Conservation (phyloP, 768 basidiomycete genomes). For the Pleurotus ostreatus region DNA sequence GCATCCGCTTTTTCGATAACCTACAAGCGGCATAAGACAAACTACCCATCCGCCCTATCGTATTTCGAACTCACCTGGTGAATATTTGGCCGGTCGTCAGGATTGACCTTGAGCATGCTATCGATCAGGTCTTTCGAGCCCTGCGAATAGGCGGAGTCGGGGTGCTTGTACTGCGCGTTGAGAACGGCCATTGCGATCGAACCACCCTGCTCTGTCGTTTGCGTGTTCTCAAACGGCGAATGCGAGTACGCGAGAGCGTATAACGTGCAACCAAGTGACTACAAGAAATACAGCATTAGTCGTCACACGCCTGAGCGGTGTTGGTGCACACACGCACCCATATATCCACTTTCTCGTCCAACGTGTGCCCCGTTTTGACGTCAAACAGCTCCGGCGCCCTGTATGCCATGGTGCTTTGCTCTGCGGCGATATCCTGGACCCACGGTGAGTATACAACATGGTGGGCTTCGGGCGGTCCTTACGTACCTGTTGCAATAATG, state of each 20-base stretch:
- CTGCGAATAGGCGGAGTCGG: slow-evolving; percentile 80
- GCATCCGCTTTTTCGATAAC: slow-evolving; percentile 64
- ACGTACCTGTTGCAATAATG: slow-evolving; percentile 80
- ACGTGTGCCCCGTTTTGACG: slow-evolving; percentile 80
- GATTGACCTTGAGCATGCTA: slow-evolving; percentile 78
- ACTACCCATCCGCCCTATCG: not conserved
- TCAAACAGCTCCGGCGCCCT: slow-evolving; percentile 97
- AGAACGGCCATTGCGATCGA: slow-evolving; percentile 98
- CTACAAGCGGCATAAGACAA: slow-evolving; percentile 28
- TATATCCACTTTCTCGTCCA: slow-evolving; percentile 96
- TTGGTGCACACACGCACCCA: slow-evolving; percentile 57
- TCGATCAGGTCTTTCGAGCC: slow-evolving; percentile 82
- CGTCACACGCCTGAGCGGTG: not conserved
- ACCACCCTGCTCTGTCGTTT: slow-evolving; percentile 90
- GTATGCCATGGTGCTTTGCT: slow-evolving; percentile 98
- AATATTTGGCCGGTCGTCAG: slow-evolving; percentile 80
- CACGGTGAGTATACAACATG: slow-evolving; percentile 1
- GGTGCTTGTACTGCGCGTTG: slow-evolving; percentile 91
- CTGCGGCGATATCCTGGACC: slow-evolving; percentile 84
- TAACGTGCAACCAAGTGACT: slow-evolving; percentile 95
- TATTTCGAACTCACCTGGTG: slow-evolving; percentile 54
- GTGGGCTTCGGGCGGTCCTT: not conserved
- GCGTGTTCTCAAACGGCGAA: slow-evolving; percentile 92
- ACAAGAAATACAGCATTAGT: not conserved
- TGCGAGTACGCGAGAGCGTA: slow-evolving; percentile 93